Percentiles rank a stretch among this genome's conserved stretches.
Conservation (phyloP, 495 filamentous ascomycete genomes). For the Rostrohypoxylon terebratum region DNA sequence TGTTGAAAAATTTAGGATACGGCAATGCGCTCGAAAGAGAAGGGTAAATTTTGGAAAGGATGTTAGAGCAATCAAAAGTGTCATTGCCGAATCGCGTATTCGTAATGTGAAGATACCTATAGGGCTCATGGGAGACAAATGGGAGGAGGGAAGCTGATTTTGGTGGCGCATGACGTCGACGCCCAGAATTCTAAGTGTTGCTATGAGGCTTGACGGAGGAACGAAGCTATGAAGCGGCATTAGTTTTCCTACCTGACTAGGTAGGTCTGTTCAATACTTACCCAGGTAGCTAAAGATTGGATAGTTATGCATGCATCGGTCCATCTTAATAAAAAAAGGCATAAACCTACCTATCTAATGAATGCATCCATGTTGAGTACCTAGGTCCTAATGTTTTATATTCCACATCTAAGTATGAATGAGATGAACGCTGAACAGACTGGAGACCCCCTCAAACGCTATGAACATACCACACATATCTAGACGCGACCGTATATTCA, state of each 20-base stretch:
- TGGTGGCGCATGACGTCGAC: constrained; percentile 15
- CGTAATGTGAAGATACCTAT: constrained; percentile 28
- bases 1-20: constrained; percentile 6
- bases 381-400: no score
- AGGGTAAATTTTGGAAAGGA: constrained; percentile 4
- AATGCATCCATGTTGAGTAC: not conserved
- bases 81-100: constrained; percentile 13
- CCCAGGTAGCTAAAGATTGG: not conserved
- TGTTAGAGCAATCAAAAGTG: not conserved
- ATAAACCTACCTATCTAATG: not conserved
- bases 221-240: constrained; percentile 26
- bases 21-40: constrained; percentile 7
- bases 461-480: no score
- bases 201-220: constrained; percentile 22
- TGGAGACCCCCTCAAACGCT: no score
- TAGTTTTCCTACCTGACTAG: constrained; percentile 10
- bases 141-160: constrained; percentile 8
- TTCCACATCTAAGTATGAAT: no score
- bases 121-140: not conserved
- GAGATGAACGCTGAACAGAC: no score
- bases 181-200: constrained; percentile 4
- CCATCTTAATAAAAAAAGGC: constrained; percentile 16
- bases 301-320: constrained; percentile 11
- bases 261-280: not conserved
- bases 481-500: no score